Evolutionary conservation across 208 protist species (phyloP).

Genomic region (Angomonas deanei): DNA sequence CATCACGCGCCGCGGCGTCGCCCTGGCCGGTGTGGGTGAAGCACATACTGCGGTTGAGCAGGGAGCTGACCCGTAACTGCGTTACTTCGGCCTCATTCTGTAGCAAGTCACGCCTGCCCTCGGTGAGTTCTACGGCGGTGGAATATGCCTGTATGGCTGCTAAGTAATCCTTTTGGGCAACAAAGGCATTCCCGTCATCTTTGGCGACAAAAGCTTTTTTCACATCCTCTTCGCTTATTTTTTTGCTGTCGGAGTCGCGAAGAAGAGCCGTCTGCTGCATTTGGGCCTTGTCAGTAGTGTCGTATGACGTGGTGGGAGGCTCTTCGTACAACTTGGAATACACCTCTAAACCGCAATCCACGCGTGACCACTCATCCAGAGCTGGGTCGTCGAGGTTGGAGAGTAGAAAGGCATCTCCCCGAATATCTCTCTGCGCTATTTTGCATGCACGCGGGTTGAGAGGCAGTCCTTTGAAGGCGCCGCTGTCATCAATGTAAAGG

Average conservation of each 20-base stretch:
- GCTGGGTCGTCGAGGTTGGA: slow-evolving; percentile 86
- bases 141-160: slow-evolving; percentile 60
- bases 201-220: slow-evolving; percentile 46
- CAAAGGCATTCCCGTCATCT: slow-evolving; percentile 50
- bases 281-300: slow-evolving; percentile 62
- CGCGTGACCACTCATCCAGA: slow-evolving; percentile 76
- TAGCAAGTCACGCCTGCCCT: slow-evolving; percentile 64
- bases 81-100: slow-evolving; percentile 48
- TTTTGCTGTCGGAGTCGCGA: slow-evolving; percentile 62
- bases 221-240: slow-evolving; percentile 57
- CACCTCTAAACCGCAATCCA: slow-evolving; percentile 44
- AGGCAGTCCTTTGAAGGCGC: slow-evolving; percentile 78
- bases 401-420: slow-evolving; percentile 84
- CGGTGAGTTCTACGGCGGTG: slow-evolving; percentile 43
- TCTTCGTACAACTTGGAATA: slow-evolving; percentile 38
- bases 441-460: slow-evolving; percentile 80
- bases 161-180: slow-evolving; percentile 33
- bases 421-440: slow-evolving; percentile 82
- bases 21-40: slow-evolving; percentile 22
- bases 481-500: slow-evolving; percentile 88
- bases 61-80: slow-evolving; percentile 31
- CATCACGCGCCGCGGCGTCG: slow-evolving; percentile 37
- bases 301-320: slow-evolving; percentile 45
- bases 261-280: slow-evolving; percentile 52
- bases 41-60: slow-evolving; percentile 71